Evolutionary conservation across 257 asterid species (phyloP), one percentile per base, ranked within the genome.

Genomic region (Plantago ovata): DNA sequence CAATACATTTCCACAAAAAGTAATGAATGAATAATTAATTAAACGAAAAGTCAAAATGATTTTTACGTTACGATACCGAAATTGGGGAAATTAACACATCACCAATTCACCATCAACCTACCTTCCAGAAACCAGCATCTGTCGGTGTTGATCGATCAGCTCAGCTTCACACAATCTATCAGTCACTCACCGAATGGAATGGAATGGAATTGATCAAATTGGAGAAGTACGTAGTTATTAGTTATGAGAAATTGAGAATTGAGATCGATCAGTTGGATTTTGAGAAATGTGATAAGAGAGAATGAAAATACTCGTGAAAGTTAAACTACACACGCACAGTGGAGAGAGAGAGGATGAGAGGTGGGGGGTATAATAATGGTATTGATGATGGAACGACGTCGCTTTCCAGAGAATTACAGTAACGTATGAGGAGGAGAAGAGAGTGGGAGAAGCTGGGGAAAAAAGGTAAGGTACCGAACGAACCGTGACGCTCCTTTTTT

Each of bases 291-390:
- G 66, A 56, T 55, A n/a, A n/a, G n/a, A n/a, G n/a, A n/a, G 62
- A 73, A 77, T 72, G 71, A 49, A 73, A 67, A 63, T 66, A 71
- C 80, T 66, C 84, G 88, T 79, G 87, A 78, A 64, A 78, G 71
- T 64, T 64, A 58, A 68, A 58, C 71, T 64, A 56, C 48, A 70
- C 33, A 18, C 10, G 6, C 39, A 18, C 5, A 19, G 40, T 44
- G 28, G 10, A 41, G 21, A 36, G 49, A 14, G 38, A 62, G 48
- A 39, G 56, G n/a, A 21, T 19, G 73, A 61, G 50, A 62, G 73
- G 61, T 32, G 65, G 42, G 64, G 24, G 54, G 56, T 53, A 49
- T 10, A 14, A 13, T 36, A 51, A 61, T 56, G 58, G 58, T 13
- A 16, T 32, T 61, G 63, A 39, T 52, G 51, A 52, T 4, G 36